These are phyloP conservation scores for Eucalyptus pauciflora DNA, from an alignment of 345 rosid genomes.

Conservation along the genomic window DNA sequence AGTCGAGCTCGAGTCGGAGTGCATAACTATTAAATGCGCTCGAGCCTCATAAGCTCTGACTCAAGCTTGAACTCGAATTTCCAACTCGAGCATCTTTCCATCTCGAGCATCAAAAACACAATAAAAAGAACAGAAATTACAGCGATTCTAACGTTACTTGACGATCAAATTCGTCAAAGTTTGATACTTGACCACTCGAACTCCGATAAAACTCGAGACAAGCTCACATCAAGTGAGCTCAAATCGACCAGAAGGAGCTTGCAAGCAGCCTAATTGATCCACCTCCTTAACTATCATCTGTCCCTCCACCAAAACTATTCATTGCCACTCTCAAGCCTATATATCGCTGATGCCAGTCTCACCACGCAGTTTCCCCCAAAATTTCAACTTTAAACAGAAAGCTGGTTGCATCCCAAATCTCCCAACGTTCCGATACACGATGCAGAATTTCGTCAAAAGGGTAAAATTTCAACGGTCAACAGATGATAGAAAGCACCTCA, in stretches of 20 bases:
- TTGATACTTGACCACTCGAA: not conserved
- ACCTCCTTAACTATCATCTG: not conserved
- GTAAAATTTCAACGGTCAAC: not conserved
- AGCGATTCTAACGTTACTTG: not conserved
- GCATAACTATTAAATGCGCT: not conserved
- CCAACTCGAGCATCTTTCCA: not conserved
- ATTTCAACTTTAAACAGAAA: not conserved
- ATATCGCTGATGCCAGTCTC: not conserved
- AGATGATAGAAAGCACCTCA: conserved; percentile 31
- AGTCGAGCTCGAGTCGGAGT: not conserved
- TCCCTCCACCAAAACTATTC: not conserved
- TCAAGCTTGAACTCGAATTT: not conserved
- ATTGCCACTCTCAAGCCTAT: not conserved
- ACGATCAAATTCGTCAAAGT: not conserved
- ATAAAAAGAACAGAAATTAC: not conserved
- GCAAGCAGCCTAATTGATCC: not conserved
- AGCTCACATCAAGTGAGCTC: not conserved
- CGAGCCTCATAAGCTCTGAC: not conserved
- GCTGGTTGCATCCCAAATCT: not conserved
- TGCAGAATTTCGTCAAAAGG: not conserved
- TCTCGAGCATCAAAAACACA: not conserved
- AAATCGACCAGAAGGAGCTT: not conserved
- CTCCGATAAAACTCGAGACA: not conserved
- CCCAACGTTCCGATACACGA: not conserved
- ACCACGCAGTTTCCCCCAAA: not conserved